Evolutionary conservation across 139 green algal species (phyloP), one percentile per base, ranked within the genome.

Genomic region (Closterium sp.): DNA sequence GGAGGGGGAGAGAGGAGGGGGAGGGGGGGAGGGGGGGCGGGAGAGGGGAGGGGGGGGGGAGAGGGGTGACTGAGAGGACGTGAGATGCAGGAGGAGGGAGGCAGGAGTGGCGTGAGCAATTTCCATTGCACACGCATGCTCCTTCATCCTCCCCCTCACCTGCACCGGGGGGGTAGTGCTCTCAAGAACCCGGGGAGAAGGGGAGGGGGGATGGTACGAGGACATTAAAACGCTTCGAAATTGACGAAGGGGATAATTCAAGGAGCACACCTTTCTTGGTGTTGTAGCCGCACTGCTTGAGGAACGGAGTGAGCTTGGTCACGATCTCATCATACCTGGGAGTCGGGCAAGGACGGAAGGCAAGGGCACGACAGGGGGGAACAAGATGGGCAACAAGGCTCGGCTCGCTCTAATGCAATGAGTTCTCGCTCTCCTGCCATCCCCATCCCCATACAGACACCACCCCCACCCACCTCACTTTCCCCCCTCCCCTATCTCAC

Each of bases 271-370:
- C 55, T 76, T 76, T 76, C 25, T 98, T 98, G 66, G 95, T 94
- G 92, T 99, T 98, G 96, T 99, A 99, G 19, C 97, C 97, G 84
- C 96, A 97, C 4, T 87, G 89, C 93, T 95, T 95, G 30, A 95
- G 92, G 88, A 99, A 99, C 19, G 97, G 97, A 33, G 95, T 97
- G 55, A 99, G 92, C 89, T 97, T 97, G 66, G 94, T 95, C 86
- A 98, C 95, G 84, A 99, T 98, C 87, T 98, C 96, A 91, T 98
- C 96, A 90, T 96, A 99, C 36, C 92, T 94, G 90, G n/a, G n/a
- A n/a, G n/a, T n/a, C n/a, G n/a, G n/a, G 64, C n/a, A 87, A 34
- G 28, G 91, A 7, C 4, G 36, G 4, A 6, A 6, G 6, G 36
- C 36, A 55, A 55, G 36, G 6, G 36, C 4, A 55, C 4, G 36